A percentile compares a stretch with the other conserved stretches of the same genome.
These are phyloP conservation scores for Lycium ferocissimum DNA, from an alignment of 257 asterid genomes.

Conservation along the genomic window DNA sequence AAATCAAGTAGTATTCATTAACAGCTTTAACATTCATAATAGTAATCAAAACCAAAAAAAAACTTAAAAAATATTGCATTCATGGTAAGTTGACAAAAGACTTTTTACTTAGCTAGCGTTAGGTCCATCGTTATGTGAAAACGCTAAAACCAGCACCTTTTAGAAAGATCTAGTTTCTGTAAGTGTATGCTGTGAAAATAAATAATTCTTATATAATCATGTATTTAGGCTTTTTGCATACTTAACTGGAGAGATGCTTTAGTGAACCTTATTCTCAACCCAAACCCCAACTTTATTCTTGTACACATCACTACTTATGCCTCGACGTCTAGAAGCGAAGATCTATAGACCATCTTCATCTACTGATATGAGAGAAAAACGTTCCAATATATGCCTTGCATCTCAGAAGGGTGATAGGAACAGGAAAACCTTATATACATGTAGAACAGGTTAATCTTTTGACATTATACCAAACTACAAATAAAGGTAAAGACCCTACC, in stretches of 20 bases:
- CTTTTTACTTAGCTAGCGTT: neutral
- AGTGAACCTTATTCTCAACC: neutral
- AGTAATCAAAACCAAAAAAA: no score
- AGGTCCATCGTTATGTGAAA: neutral
- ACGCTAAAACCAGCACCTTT: neutral
- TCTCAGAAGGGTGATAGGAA: neutral
- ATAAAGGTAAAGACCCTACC: conserved; percentile 47
- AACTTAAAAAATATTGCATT: neutral
- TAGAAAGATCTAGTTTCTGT: neutral
- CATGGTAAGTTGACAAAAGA: neutral
- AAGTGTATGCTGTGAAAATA: conserved; percentile 14
- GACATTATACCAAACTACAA: conserved; percentile 8
- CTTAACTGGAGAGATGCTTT: neutral
- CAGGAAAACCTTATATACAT: conserved; percentile 27
- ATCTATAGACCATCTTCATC: neutral
- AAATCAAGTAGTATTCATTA: neutral
- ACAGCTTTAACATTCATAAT: neutral
- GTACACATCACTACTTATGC: conserved; percentile 9
- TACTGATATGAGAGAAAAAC: neutral
- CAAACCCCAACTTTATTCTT: neutral
- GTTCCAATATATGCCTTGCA: neutral
- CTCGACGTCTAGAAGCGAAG: conserved; percentile 8
- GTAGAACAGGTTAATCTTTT: neutral
- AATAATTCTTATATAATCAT: conserved; percentile 3
- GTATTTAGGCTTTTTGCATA: neutral